Evolutionary conservation across 1,284 basidiomycete species (phyloP).

Genomic region (Sporisorium exsertum): DNA sequence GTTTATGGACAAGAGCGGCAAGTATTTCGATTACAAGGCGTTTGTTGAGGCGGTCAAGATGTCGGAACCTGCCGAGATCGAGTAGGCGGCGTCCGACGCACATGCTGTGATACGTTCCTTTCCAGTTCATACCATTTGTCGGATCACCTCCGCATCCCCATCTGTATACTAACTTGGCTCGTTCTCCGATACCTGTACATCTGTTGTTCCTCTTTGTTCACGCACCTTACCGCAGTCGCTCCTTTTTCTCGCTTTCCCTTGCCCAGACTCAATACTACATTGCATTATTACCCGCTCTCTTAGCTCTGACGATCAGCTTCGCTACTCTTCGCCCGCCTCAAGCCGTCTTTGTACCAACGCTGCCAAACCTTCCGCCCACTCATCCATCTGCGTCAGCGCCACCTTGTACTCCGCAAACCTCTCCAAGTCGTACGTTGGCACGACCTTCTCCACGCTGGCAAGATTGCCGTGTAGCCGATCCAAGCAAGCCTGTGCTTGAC

Average conservation of each 20-base stretch:
- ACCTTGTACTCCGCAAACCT: neutral
- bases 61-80: slow-evolving; percentile 62
- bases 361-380: neutral
- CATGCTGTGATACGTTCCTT: no score
- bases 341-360: neutral
- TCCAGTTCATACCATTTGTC: neutral
- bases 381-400: neutral
- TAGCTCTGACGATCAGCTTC: no score
- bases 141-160: neutral
- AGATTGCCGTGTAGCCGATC: neutral
- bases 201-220: neutral
- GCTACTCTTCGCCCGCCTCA: neutral
- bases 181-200: neutral
- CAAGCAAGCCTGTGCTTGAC: neutral
- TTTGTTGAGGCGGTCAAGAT: slow-evolving; percentile 67
- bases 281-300: neutral
- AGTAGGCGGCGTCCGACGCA: slow-evolving; percentile 29
- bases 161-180: neutral
- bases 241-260: neutral
- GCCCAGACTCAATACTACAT: neutral
- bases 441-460: neutral
- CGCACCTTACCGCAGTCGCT: slow-evolving; percentile 1
- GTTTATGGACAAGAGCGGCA: slow-evolving; percentile 62
- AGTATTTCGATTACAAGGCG: slow-evolving; percentile 67
- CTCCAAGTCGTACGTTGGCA: neutral